These are phyloP conservation scores for Triticum dicoccoides DNA, from an alignment of 176 grass and related monocot genomes.

Conservation along the genomic window DNA sequence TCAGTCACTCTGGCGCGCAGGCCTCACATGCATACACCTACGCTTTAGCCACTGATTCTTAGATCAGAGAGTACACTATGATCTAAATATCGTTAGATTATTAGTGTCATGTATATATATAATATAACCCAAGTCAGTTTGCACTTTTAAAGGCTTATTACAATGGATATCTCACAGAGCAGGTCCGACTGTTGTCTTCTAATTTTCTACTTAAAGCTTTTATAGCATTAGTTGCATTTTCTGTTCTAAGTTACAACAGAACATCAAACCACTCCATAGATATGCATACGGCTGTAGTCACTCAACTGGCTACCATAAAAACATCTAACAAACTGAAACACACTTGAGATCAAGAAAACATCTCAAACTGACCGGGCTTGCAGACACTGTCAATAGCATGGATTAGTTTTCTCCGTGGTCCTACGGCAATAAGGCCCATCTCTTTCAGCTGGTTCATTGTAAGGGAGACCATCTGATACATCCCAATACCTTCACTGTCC, in stretches of 20 bases:
- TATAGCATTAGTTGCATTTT: not conserved
- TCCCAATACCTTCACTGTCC: slow-evolving; percentile 36
- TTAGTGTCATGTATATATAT: no score
- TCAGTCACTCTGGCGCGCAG: no score
- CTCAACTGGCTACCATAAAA: not conserved
- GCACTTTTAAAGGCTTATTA: no score
- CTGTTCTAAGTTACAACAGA: not conserved
- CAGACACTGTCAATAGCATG: slow-evolving; percentile 47
- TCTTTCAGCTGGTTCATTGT: slow-evolving; percentile 61
- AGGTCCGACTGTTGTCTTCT: not conserved
- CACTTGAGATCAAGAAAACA: slow-evolving; percentile 32
- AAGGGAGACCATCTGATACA: slow-evolving; percentile 47
- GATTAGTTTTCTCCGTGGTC: slow-evolving; percentile 59
- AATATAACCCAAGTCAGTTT: no score
- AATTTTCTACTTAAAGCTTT: not conserved
- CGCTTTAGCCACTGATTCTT: no score
- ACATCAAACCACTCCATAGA: not conserved
- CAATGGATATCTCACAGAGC: not conserved
- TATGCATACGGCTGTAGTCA: not conserved
- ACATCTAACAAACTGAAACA: not conserved
- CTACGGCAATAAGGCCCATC: slow-evolving; percentile 54
- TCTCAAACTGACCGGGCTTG: slow-evolving; percentile 6
- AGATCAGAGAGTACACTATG: no score
- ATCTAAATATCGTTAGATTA: no score
- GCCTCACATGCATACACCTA: no score